Base-by-base conservation (phyloP, 2,329 filamentous ascomycete species). In the Ophiocordyceps camponoti-saundersi region DNA sequence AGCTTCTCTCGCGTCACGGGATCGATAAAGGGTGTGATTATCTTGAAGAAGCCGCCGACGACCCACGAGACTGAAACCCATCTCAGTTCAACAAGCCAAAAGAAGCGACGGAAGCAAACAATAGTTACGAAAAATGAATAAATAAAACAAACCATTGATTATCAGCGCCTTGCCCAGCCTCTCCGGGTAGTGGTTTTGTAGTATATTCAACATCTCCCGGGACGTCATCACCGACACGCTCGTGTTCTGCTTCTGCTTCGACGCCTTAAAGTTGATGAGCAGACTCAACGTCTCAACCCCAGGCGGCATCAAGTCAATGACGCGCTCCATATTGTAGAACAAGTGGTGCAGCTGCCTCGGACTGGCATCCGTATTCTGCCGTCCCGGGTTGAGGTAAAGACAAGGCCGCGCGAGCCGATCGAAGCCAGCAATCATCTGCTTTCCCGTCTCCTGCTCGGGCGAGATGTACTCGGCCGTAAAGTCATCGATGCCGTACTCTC, bases 101-200 rank as follows among this genome's bases (percentile, higher is more conserved):
- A 10, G n/a, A 16, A 36, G 34, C 16, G 34, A 36, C n/a, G 13
- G 34, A 36, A n/a, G n/a, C n/a, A n/a, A n/a, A n/a, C n/a, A n/a
- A n/a, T n/a, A n/a, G n/a, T n/a, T n/a, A n/a, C n/a, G 13, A 16
- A 16, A 36, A 11, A 6, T n/a, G 13, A 16, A 7, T 16, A 13
- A 23, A 23, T 23, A 21, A 34, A 12, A 49, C 77, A 58, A 66
- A 90, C 85, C 77, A 54, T 96, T 93, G 53, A 89, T 85, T 51
- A 96, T 86, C 56, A 96, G 72, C 4, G 90, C 89, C 56, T 83
- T 79, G 44, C 92, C 92, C 30, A 98, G 69, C 47, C 92, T 72
- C 69, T 98, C 92, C 0, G 92, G 92, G 61, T 96, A 96, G 66
- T 98, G 89, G 53, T 83, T 89, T 67, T 98, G 92, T 50, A 98